phyloP scores from a whole-genome alignment of 768 basidiomycete genomes.

The Serendipita indica region DNA sequence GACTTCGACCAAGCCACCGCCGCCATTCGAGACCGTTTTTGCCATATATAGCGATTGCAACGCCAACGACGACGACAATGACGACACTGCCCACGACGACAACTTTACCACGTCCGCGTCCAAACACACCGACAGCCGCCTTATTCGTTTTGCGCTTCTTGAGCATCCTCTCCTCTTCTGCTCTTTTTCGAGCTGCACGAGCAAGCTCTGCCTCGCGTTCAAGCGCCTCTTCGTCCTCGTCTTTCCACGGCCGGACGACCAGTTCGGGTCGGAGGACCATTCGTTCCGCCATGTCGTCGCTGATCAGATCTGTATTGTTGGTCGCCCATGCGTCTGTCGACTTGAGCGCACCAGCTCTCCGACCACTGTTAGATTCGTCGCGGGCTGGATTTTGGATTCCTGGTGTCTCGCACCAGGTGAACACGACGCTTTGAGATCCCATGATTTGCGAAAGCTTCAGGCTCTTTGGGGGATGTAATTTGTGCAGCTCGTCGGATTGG shows the following conservation, averaged over 20 bases:
- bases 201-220: conserved; percentile 4
- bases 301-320: conserved; percentile 24
- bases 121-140: background rate
- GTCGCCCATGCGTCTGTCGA: too few species aligned
- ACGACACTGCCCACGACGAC: background rate
- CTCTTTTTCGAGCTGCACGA: background rate
- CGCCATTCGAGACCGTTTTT: conserved; percentile 8
- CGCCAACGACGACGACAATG: conserved; percentile 11
- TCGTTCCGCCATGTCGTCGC: conserved; percentile 42
- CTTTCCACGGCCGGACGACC: conserved; percentile 37
- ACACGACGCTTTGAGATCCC: conserved; percentile 63
- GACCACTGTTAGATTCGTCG: background rate
- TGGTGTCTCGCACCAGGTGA: conserved; percentile 50
- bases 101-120: background rate
- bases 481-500: conserved; percentile 43
- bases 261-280: conserved; percentile 42
- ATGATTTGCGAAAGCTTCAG: conserved; percentile 45
- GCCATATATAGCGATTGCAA: conserved; percentile 14
- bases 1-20: background rate
- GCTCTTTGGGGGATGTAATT: conserved; percentile 43
- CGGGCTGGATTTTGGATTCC: background rate
- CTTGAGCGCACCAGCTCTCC: too few species aligned
- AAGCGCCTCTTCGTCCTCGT: conserved; percentile 12
- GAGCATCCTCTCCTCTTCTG: conserved; percentile 8
- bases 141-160: background rate